These are phyloP conservation scores for Phytophthora niederhauseri DNA, from an alignment of 352 stramenopile genomes.

Conservation along the genomic window DNA sequence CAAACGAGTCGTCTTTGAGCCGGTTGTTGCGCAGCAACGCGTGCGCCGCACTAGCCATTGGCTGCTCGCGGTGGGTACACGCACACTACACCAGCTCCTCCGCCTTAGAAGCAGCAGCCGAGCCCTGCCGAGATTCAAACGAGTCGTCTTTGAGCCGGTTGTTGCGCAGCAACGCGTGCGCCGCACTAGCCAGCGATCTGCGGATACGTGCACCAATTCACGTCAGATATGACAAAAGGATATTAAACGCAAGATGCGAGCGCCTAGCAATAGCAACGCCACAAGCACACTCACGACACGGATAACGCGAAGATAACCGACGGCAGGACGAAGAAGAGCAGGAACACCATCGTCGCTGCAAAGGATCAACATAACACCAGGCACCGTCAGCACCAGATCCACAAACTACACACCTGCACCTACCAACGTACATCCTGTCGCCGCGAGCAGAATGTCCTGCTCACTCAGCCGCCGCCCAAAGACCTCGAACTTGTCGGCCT, in stretches of 20 bases:
- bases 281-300: constrained; percentile 47
- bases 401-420: not conserved
- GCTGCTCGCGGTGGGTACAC: not conserved
- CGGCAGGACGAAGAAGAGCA: constrained; percentile 77
- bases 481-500: constrained; percentile 55
- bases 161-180: constrained; percentile 66
- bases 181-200: constrained; percentile 51
- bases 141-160: constrained; percentile 76
- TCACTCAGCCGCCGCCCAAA: constrained; percentile 63
- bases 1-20: constrained; percentile 68
- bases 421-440: constrained; percentile 58
- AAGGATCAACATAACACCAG: not conserved
- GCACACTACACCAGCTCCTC: constrained; percentile 51
- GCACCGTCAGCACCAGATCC: constrained; percentile 16
- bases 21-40: constrained; percentile 69
- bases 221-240: constrained; percentile 13
- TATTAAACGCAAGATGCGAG: not conserved
- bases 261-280: not conserved
- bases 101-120: constrained; percentile 29
- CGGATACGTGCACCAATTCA: not conserved
- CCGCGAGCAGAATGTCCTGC: constrained; percentile 67
- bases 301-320: constrained; percentile 73
- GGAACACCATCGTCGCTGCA: constrained; percentile 68
- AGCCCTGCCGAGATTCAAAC: constrained; percentile 19
- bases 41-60: constrained; percentile 55